Evolutionary conservation across 1,284 basidiomycete genomes (phyloP).

Genomic region (Cutaneotrichosporon cavernicola): DNA sequence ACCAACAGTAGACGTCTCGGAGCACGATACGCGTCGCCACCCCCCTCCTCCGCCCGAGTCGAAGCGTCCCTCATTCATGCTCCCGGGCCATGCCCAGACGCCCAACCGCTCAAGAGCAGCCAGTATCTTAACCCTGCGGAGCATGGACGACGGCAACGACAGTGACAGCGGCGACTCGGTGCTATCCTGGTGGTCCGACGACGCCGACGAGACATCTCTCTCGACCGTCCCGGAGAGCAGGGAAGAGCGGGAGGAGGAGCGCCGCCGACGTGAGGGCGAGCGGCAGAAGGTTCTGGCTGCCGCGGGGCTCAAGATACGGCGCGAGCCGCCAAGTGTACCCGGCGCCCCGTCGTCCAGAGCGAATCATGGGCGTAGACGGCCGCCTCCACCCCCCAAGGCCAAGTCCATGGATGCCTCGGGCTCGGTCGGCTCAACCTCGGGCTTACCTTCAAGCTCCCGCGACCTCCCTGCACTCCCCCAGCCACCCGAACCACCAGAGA

Average conservation of each 20-base stretch:
- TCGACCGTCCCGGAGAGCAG: slow-evolving; percentile 43
- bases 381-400: slow-evolving; percentile 14
- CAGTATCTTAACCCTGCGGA: slow-evolving; percentile 8
- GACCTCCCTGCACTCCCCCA: slow-evolving; percentile 1
- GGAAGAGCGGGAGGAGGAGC: slow-evolving; percentile 60
- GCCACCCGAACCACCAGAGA: background rate
- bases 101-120: background rate
- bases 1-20: background rate
- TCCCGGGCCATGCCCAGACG: background rate
- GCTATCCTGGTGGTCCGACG: slow-evolving; percentile 46
- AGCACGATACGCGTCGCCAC: background rate
- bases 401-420: no score
- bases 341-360: slow-evolving; percentile 46
- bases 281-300: slow-evolving; percentile 78
- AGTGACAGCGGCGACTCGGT: slow-evolving; percentile 35
- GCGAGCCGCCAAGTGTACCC: slow-evolving; percentile 41
- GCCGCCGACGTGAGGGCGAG: slow-evolving; percentile 69
- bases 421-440: no score
- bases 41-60: background rate
- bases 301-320: slow-evolving; percentile 72
- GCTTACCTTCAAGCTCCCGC: background rate
- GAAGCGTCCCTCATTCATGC: background rate
- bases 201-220: slow-evolving; percentile 26
- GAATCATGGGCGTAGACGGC: slow-evolving; percentile 34
- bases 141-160: slow-evolving; percentile 33